Conservation (phyloP, 441 rosid genomes). For the Croton laevigatus region DNA sequence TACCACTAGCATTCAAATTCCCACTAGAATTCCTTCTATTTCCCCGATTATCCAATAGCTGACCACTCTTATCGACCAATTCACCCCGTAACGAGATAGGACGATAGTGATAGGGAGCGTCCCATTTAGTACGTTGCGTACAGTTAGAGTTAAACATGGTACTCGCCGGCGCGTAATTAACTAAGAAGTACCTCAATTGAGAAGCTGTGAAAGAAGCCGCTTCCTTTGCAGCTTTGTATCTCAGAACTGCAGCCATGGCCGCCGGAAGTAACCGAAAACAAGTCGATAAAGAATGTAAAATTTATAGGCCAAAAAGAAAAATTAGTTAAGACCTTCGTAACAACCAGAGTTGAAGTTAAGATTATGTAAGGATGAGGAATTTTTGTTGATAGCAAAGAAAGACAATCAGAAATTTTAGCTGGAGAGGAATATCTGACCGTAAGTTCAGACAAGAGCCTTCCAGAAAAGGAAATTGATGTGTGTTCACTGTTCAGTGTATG, state of each 20-base stretch:
- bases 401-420: background rate
- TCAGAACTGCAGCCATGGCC: constrained; percentile 69
- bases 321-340: constrained; percentile 21
- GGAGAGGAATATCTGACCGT: constrained; percentile 9
- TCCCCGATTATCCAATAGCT: constrained; percentile 35
- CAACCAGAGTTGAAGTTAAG: constrained; percentile 23
- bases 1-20: constrained; percentile 27
- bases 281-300: background rate
- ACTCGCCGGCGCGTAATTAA: constrained; percentile 53
- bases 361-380: constrained; percentile 15
- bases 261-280: constrained; percentile 16
- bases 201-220: constrained; percentile 55
- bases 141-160: constrained; percentile 41
- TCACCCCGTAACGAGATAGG: constrained; percentile 60
- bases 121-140: constrained; percentile 42
- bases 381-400: constrained; percentile 1
- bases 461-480: background rate
- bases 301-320: constrained; percentile 9
- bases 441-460: background rate
- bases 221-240: constrained; percentile 58
- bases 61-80: constrained; percentile 41
- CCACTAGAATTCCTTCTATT: constrained; percentile 20
- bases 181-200: constrained; percentile 60
- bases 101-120: constrained; percentile 44
- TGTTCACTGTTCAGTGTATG: too few relatives aligned